Base-by-base conservation (phyloP, 2,329 filamentous ascomycete genomes). In the Fusarium staphyleae region DNA sequence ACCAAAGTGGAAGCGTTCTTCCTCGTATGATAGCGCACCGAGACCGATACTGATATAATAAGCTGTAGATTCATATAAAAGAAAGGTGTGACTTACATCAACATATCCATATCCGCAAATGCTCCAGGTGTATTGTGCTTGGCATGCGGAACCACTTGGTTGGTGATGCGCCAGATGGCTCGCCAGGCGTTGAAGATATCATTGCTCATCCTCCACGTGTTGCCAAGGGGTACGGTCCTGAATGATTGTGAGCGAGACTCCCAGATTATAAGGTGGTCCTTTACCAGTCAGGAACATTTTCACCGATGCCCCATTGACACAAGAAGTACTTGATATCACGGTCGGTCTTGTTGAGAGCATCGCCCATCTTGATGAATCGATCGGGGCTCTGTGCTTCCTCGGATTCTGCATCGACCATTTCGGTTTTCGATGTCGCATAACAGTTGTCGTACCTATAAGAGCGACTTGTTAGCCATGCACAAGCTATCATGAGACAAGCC, bases 41-140 rank as follows among this genome's bases (percentile, higher is more conserved):
- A 81, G 78, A 0, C 81, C 80, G 26, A 83, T 71, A 11, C 77
- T 77, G 47, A 0, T 11, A 1, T 1, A 0, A 8, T 65, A 5
- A 64, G 43, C 6, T 22, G 1, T 1, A 2, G 13, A 6, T 2
- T 1, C 5, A 1, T 0, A 0, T 2, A 11, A 3, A 7, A 2
- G 1, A 2, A 1, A 9, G 1, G 4, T 8, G 2, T 2, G 3
- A 65, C 72, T 67, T 48, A 76, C 75, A 78, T 74, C 11, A 82
- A 65, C 80, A 83, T 83, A 53, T 82, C 80, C 66, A 81, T 72
- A 50, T 82, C 79, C 0, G 80, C 74, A 63, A 78, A 83, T 10
- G 79, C 75, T 0, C 80, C 80, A 0, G 74, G 71, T 0, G 68
- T 70, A 1, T 78, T 79, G 34, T 77, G 73, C 30, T 69, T 71